Base-by-base conservation (phyloP, 257 asterid species). In the Capsicum pubescens region DNA sequence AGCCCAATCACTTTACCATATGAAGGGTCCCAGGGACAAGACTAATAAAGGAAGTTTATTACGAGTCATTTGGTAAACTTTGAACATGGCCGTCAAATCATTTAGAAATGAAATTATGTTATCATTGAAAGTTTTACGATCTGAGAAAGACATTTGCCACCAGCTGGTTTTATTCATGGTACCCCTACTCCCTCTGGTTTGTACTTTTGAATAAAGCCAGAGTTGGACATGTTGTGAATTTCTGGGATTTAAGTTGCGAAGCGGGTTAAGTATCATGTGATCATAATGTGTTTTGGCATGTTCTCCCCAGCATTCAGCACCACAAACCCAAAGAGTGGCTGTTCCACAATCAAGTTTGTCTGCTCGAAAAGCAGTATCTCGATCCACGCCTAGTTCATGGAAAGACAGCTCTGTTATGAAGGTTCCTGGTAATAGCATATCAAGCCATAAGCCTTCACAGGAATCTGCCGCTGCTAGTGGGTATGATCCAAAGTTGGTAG, bases 401-500 rank as follows among this genome's bases (percentile, higher is more conserved):
- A 87, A 85, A 83, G 89, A 67, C 64, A 84, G 84, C 84, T 84
- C 91, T 85, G 83, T 71, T 68, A 77, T 82, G 83, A 92, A 87
- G 83, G 88, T 84, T 82, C 90, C 87, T 80, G 87, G 86, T 59
- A 91, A 83, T 83, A 89, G 84, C 76, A 84, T 82, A 69, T 77
- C 83, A 17, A 81, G 81, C 44, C 64, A 90, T 78, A 92, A 83
- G 86, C 91, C 95, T 85, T 86, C 82, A n/a, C 88, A 84, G 77
- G 93, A 84, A 81, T 79, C 92, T 83, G 91, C 87, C 56, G 84
- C 89, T 83, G 92, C 86, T 66, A 85, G 91, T 84, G 95, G 91
- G 77, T 90, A 92, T 87, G 99, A 97, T 90, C 81, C 89, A 85
- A 93, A 95, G 87, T 89, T 97, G 92, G 93, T 88, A 46, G 99